Evolutionary conservation across 1,284 basidiomycete genomes (phyloP), one percentile per base, ranked within the genome.

Genomic region (Rhodotorula mucilaginosa): DNA sequence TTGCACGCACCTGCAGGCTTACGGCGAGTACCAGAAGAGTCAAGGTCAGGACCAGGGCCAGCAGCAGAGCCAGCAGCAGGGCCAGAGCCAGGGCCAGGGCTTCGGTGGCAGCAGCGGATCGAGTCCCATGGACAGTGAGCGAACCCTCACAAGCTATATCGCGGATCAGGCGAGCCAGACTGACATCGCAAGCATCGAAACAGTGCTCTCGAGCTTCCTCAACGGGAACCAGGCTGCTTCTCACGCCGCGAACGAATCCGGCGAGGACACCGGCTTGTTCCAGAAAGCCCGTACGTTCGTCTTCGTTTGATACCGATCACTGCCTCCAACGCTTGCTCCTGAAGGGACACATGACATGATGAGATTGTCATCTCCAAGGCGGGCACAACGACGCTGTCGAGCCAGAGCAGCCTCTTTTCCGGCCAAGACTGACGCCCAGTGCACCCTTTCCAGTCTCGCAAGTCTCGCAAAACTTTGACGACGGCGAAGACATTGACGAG

Each of bases 401-500:
- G 10, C 39, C 39, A 10, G 12, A 44, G 10, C 10, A 44, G 39
- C 39, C 10, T 44, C 5, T 5, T 8, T 34, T 34, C 34, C 34
- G 34, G 7, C 26, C 26, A 26, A 1, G 26, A 44, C 39, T 44
- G 12, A 44, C 39, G 7, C 10, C 39, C 39, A 44, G 12, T 10
- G 1, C 39, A 10, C 52, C 13, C 23, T 54, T 19, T 44, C 13
- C 68, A 72, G 71, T 67, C 54, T 73, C 71, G 3, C 70, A 68
- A 66, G 60, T 74, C 19, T 51, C 70, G 19, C 49, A 66, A 6
- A 48, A 64, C 13, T 34, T 58, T 19, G 63, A 64, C 51, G 61
- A 73, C 61, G 64, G 70, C 21, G 67, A 72, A 56, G 74, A 77
- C 51, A 52, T 78, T 29, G 76, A 78, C 52, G 78, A 77, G 62